Percentiles rank a stretch among this genome's conserved stretches.
Evolutionary conservation across 805 yeast genomes (phyloP).

Genomic region (Ascoidea tarda): DNA sequence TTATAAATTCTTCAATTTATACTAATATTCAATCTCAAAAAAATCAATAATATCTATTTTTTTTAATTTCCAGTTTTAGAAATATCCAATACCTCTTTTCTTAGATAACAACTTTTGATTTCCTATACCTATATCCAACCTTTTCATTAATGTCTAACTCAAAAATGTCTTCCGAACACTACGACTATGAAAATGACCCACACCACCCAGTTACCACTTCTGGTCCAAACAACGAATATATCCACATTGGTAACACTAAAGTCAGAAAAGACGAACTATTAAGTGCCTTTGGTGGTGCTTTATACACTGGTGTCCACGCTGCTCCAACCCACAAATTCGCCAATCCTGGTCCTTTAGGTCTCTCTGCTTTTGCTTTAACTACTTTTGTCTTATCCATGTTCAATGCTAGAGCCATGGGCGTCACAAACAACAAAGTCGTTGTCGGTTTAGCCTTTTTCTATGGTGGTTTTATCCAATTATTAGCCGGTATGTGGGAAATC

Average conservation of each 20-base stretch:
- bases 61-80: too few species aligned
- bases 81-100: too few species aligned
- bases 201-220: too few species aligned
- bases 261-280: slow-evolving; percentile 46
- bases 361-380: slow-evolving; percentile 46
- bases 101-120: too few species aligned
- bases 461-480: slow-evolving; percentile 45
- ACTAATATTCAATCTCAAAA: too few species aligned
- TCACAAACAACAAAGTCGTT: slow-evolving; percentile 35
- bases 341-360: slow-evolving; percentile 54
- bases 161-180: too few species aligned
- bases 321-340: slow-evolving; percentile 46
- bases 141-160: too few species aligned
- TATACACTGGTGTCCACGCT: slow-evolving; percentile 52
- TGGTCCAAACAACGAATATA: slow-evolving; percentile 25
- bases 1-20: too few species aligned
- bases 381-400: slow-evolving; percentile 44
- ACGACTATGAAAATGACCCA: too few species aligned
- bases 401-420: slow-evolving; percentile 41
- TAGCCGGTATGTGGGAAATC: slow-evolving; percentile 57
- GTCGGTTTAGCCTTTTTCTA: slow-evolving; percentile 46
- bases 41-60: too few species aligned
- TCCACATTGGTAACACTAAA: slow-evolving; percentile 59
- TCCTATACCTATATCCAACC: too few species aligned
- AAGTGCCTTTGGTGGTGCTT: slow-evolving; percentile 71